phyloP scores from a whole-genome alignment of 345 rosid species.

The Durio zibethinus region DNA sequence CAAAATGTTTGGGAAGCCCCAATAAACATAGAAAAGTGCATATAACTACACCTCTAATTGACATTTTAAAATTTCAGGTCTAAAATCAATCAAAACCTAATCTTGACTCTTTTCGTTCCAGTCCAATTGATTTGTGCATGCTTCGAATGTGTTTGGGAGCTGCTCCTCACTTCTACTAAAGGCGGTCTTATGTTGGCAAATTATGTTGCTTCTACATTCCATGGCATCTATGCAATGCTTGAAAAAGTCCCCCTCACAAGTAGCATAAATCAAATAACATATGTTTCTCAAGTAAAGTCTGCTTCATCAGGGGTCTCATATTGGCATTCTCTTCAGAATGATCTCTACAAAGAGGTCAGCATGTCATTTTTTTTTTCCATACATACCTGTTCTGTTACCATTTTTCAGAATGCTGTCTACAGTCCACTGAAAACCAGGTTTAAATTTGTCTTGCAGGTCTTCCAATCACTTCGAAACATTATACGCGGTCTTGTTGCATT shows the following conservation, averaged over 20 bases:
- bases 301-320: conserved; percentile 11
- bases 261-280: background rate
- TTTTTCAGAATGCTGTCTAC: background rate
- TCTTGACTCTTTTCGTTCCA: conserved; percentile 2
- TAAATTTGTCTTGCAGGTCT: conserved; percentile 13
- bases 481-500: conserved; percentile 17
- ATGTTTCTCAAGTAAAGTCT: conserved; percentile 8
- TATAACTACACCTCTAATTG: background rate
- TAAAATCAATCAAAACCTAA: background rate
- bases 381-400: background rate
- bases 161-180: conserved; percentile 8
- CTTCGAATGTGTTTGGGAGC: background rate
- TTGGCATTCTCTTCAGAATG: conserved; percentile 22
- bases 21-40: too few species aligned
- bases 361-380: background rate
- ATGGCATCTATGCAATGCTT: conserved; percentile 3
- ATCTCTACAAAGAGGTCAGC: conserved; percentile 15
- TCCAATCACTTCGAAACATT: conserved; percentile 16
- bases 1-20: too few species aligned
- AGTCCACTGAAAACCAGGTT: background rate
- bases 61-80: background rate
- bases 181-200: conserved; percentile 15
- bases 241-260: background rate
- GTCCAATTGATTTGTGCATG: conserved; percentile 9
- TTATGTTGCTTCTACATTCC: background rate